These are phyloP conservation scores for Penicillium nucicola DNA, from an alignment of 495 filamentous ascomycete species.

Conservation along the genomic window DNA sequence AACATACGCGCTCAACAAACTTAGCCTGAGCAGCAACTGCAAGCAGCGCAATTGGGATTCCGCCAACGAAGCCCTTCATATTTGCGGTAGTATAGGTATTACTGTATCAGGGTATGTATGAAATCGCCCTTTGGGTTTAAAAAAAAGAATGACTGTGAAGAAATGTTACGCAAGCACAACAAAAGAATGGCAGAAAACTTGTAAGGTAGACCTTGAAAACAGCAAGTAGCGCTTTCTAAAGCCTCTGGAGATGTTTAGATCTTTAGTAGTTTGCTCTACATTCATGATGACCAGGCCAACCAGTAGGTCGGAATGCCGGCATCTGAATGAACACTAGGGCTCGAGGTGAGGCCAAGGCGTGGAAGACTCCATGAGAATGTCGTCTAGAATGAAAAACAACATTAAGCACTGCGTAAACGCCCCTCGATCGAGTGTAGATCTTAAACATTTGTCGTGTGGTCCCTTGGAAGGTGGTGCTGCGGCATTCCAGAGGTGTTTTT, in stretches of 20 bases:
- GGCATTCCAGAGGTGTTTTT: conserved; percentile 14
- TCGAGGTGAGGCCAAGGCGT: neutral
- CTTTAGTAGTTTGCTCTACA: conserved; percentile 26
- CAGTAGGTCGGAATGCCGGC: conserved; percentile 17
- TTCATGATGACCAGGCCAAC: conserved; percentile 15
- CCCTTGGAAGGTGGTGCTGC: conserved; percentile 7
- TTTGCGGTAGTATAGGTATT: conserved; percentile 7
- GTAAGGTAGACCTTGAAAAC: conserved; percentile 5
- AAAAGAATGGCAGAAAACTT: conserved; percentile 24
- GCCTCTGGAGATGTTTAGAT: conserved; percentile 9
- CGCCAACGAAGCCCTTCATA: conserved; percentile 42
- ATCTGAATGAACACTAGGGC: neutral
- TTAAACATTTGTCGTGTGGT: conserved; percentile 15
- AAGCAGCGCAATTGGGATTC: conserved; percentile 39
- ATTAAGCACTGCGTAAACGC: neutral
- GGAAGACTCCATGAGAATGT: conserved; percentile 19
- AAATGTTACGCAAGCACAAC: conserved; percentile 9
- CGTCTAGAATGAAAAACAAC: conserved; percentile 20
- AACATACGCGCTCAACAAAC: conserved; percentile 19
- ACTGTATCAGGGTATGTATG: conserved; percentile 10
- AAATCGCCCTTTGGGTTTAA: conserved; percentile 10
- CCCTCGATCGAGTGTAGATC: neutral
- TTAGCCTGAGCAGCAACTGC: conserved; percentile 35
- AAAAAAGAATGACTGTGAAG: conserved; percentile 32
- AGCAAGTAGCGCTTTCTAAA: neutral